Conservation (phyloP, 306 rosid genomes). For the Alnus glutinosa region DNA sequence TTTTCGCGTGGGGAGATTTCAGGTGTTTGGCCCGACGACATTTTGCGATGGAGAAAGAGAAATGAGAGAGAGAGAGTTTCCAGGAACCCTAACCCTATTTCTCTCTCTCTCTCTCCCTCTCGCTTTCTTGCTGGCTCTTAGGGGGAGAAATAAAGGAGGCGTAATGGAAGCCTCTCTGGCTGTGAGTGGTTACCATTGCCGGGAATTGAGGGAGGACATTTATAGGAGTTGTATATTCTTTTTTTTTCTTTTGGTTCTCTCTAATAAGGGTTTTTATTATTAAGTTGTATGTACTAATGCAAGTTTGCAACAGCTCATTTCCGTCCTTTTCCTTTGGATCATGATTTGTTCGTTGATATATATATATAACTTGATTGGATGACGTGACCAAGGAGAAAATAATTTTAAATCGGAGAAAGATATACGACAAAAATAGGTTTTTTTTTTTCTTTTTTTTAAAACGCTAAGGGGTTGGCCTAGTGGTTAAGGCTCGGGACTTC, state of each 20-base stretch:
- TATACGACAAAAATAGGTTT: no score
- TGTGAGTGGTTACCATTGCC: neutral
- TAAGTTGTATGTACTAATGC: no score
- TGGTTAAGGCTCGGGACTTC: no score
- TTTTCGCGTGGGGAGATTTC: neutral
- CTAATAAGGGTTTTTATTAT: no score
- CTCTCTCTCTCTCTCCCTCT: neutral
- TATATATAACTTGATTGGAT: no score
- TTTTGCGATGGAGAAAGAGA: neutral
- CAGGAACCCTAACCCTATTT: neutral
- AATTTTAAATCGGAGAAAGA: no score
- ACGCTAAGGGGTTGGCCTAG: no score
- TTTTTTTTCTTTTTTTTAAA: no score
- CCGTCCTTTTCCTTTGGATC: neutral
- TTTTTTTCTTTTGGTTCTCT: no score
- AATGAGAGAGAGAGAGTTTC: neutral
- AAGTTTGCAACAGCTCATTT: no score
- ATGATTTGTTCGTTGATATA: neutral
- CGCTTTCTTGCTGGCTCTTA: neutral
- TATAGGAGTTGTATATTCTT: no score
- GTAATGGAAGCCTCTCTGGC: constrained; percentile 30
- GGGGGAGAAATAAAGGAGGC: neutral
- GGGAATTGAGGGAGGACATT: neutral
- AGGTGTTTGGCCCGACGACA: neutral
- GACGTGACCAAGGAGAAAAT: no score